Conservation (phyloP, 805 yeast species). For the Suhomyces sp. region DNA sequence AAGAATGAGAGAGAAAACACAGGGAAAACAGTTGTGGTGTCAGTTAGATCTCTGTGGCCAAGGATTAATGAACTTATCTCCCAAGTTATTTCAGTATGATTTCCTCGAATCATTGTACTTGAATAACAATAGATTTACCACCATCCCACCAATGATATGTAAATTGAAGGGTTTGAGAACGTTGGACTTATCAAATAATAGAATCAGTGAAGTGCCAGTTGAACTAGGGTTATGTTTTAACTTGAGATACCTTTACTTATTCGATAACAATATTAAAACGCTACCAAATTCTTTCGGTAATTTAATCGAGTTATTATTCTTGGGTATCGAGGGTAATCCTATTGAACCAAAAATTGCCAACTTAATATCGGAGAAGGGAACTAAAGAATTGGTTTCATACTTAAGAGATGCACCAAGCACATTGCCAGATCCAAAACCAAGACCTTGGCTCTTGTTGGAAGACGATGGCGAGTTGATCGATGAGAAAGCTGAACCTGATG, state of each 20-base stretch:
- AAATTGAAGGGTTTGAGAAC: constrained; percentile 72
- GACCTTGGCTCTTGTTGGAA: constrained; percentile 80
- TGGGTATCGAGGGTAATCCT: constrained; percentile 94
- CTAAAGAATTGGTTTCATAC: constrained; percentile 75
- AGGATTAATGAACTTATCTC: constrained; percentile 67
- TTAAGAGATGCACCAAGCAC: constrained; percentile 81
- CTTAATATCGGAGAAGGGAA: constrained; percentile 75
- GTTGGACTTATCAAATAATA: constrained; percentile 80
- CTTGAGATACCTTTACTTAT: constrained; percentile 76
- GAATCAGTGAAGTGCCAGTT: constrained; percentile 66
- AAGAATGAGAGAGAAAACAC: constrained; percentile 54
- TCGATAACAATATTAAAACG: constrained; percentile 75
- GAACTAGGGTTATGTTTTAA: constrained; percentile 83
- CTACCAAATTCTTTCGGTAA: constrained; percentile 86
- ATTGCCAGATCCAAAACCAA: constrained; percentile 60
- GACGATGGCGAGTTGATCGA: constrained; percentile 66
- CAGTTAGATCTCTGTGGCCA: constrained; percentile 91
- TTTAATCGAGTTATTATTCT: constrained; percentile 74
- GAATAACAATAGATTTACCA: constrained; percentile 75
- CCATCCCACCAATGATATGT: constrained; percentile 65
- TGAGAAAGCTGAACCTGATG: constrained; percentile 28
- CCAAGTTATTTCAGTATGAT: constrained; percentile 71
- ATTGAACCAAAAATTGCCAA: constrained; percentile 62
- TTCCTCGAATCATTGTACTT: constrained; percentile 84
- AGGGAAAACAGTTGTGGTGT: constrained; percentile 87